Evolutionary conservation across 306 rosid species (phyloP).

Genomic region (Vicia sativa): DNA sequence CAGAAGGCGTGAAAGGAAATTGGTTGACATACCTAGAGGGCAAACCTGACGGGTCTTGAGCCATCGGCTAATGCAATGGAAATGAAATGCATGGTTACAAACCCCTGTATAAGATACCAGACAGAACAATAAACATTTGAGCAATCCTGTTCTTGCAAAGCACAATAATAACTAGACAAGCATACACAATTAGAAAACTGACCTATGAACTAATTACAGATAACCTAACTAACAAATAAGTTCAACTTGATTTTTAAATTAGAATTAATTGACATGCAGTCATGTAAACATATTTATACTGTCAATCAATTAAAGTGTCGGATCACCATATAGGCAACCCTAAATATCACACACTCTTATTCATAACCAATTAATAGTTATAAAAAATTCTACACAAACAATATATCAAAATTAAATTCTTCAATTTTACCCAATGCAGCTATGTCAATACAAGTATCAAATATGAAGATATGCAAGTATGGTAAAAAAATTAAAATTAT

Average conservation of each 20-base stretch:
- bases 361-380: neutral
- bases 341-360: neutral
- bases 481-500: too few relatives aligned
- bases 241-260: neutral
- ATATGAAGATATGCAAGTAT: conserved; percentile 2
- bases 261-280: neutral
- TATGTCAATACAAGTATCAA: neutral
- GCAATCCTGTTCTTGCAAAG: conserved; percentile 16
- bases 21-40: conserved; percentile 62
- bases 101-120: conserved; percentile 42
- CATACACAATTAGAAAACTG: neutral
- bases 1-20: conserved; percentile 17
- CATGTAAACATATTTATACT: neutral
- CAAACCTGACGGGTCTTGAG: conserved; percentile 94
- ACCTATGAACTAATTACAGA: neutral
- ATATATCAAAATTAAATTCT: neutral
- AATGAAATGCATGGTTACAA: conserved; percentile 88
- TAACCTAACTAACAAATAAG: neutral
- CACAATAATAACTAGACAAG: conserved; percentile 4
- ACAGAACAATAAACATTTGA: conserved; percentile 23
- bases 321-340: neutral
- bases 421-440: neutral
- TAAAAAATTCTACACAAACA: neutral
- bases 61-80: conserved; percentile 96
- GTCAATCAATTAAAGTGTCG: neutral